Base-by-base conservation (phyloP, 2,329 filamentous ascomycete genomes). In the Sarocladiaceae sp. region DNA sequence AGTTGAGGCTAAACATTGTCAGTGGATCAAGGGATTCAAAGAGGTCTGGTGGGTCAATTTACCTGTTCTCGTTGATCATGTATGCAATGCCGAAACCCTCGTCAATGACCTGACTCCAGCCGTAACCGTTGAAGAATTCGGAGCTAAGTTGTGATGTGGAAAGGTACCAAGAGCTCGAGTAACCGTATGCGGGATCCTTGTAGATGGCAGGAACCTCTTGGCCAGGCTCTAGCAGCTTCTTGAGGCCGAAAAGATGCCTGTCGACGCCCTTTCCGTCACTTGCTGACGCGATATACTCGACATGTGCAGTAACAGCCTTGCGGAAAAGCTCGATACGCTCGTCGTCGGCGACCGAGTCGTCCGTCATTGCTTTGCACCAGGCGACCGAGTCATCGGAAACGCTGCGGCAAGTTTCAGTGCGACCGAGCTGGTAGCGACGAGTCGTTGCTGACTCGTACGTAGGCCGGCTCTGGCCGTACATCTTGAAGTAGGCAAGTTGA, bases 21-120 rank as follows among this genome's bases (percentile, higher is more conserved):
- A 48, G 45, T 16, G 11, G 3, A 4, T 18, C 19, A 4, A n/a
- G 35, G 32, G 21, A 20, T 4, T 27, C 23, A 33, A 23, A 10
- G 15, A 31, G 45, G 13, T 4, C 23, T 13, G 3, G 23, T 19
- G n/a, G 12, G 33, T 16, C 11, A 33, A 58, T 72, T 65, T 61
- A 88, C 84, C 81, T 90, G 67, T 96, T 95, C 75, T 97, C 91
- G 63, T 98, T 98, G 65, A 98, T 97, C 93, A 98, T 98, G 65
- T 98, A 98, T 31, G 93, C 93, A 60, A 98, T 95, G 52, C 93
- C 93, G 68, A 93, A 98, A 23, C 93, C 93, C 48, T 85, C 87
- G 59, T 97, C 90, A 45, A 97, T 85, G 43, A 98, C 93, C 72
- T 98, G 91, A 61, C 86, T 93, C 93, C 93, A 98, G 35, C 93